Conservation (phyloP, 768 basidiomycete genomes). For the Mycena indigotica region DNA sequence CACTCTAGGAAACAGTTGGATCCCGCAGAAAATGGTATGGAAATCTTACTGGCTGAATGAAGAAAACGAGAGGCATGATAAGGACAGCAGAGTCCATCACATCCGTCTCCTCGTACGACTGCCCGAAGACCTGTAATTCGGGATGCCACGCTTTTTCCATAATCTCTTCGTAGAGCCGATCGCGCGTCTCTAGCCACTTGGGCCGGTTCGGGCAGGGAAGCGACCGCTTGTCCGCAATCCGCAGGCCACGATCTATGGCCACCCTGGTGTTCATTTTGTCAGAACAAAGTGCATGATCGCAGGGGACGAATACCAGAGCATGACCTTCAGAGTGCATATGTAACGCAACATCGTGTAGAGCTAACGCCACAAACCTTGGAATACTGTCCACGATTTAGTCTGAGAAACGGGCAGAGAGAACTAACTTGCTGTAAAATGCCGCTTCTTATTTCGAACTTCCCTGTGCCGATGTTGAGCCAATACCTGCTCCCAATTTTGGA, state of each 20-base stretch:
- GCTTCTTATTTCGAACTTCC: slow-evolving; percentile 87
- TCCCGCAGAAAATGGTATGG: neutral
- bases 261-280: slow-evolving; percentile 57
- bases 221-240: slow-evolving; percentile 92
- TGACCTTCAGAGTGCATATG: slow-evolving; percentile 55
- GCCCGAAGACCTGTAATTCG: slow-evolving; percentile 69
- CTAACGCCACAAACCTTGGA: slow-evolving; percentile 60
- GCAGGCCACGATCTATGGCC: slow-evolving; percentile 90
- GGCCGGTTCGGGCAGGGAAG: slow-evolving; percentile 77
- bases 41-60: slow-evolving; percentile 71
- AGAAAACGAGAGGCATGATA: slow-evolving; percentile 93
- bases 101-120: slow-evolving; percentile 86
- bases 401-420: neutral
- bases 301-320: slow-evolving; percentile 69
- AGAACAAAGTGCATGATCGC: slow-evolving; percentile 1
- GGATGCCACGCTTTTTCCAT: slow-evolving; percentile 87
- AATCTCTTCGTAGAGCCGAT: slow-evolving; percentile 89
- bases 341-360: too few species aligned
- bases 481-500: neutral
- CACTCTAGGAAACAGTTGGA: slow-evolving; percentile 50
- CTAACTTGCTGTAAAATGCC: slow-evolving; percentile 74
- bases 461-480: slow-evolving; percentile 36
- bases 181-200: slow-evolving; percentile 76
- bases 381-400: slow-evolving; percentile 49
- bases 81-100: slow-evolving; percentile 85